Percentiles rank a stretch among this genome's conserved stretches.
Evolutionary conservation across 192 early-diverging fungal genomes (phyloP).

Genomic region (Coemansia asiatica): DNA sequence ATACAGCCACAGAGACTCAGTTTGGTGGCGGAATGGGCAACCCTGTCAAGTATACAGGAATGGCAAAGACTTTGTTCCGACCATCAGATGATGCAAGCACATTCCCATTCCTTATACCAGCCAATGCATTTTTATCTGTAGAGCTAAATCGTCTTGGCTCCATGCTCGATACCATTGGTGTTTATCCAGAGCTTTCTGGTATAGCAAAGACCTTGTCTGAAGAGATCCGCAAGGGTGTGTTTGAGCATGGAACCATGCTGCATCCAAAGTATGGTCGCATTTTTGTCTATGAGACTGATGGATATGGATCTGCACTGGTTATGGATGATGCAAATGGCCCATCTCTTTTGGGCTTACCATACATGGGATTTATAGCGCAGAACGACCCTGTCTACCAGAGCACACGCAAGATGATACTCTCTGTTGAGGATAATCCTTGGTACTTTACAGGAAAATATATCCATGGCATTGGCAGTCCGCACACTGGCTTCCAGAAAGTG

Average conservation of each 20-base stretch:
- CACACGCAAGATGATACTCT: constrained; percentile 62
- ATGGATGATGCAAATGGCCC: constrained; percentile 77
- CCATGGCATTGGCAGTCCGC: constrained; percentile 64
- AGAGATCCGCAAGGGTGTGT: constrained; percentile 58
- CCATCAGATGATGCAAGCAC: constrained; percentile 47
- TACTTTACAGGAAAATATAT: constrained; percentile 59
- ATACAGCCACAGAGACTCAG: constrained; percentile 42
- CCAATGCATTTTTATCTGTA: constrained; percentile 58
- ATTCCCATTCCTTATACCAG: constrained; percentile 48
- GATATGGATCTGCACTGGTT: constrained; percentile 62
- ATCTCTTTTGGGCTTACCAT: constrained; percentile 61
- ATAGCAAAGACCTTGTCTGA: constrained; percentile 44
- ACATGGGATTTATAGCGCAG: constrained; percentile 58
- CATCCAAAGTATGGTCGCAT: constrained; percentile 59
- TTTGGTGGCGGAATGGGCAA: constrained; percentile 45
- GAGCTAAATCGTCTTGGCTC: constrained; percentile 55
- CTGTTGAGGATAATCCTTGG: constrained; percentile 62
- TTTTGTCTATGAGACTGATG: constrained; percentile 73
- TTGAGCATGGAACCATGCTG: constrained; percentile 49
- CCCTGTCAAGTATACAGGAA: constrained; percentile 44
- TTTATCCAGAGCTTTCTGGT: constrained; percentile 30
- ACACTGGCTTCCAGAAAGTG: constrained; percentile 59
- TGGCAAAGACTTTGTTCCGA: constrained; percentile 44
- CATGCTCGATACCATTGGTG: constrained; percentile 42
- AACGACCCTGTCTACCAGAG: constrained; percentile 57